Percentiles rank a stretch among this genome's conserved stretches.
Conservation (phyloP, 2,329 filamentous ascomycete genomes). For the Diaporthe sp. region DNA sequence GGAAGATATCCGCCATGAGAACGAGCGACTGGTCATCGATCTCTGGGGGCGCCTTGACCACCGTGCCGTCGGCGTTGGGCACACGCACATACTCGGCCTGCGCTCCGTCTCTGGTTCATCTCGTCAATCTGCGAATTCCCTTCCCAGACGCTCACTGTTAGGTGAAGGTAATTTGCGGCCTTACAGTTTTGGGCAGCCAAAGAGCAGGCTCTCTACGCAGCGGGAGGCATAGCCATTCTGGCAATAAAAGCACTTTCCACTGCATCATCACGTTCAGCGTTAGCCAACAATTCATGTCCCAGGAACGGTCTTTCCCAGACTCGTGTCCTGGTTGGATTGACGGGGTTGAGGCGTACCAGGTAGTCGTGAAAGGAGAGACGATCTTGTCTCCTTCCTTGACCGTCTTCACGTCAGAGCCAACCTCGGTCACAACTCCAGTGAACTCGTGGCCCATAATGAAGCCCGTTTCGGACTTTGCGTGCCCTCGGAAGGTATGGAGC, state of each 20-base stretch:
- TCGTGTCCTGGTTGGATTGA: background rate
- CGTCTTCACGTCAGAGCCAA: conserved; percentile 75
- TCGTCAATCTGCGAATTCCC: background rate
- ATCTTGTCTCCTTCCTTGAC: conserved; percentile 82
- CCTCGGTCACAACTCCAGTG: conserved; percentile 78
- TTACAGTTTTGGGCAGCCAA: conserved; percentile 72
- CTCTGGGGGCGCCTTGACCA: conserved; percentile 78
- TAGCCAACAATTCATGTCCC: background rate
- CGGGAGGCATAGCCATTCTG: conserved; percentile 80
- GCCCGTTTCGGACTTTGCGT: conserved; percentile 75
- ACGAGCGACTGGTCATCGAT: conserved; percentile 82
- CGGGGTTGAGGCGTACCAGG: conserved; percentile 67
- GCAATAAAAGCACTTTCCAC: conserved; percentile 87
- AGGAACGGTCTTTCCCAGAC: too few species aligned
- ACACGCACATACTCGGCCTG: conserved; percentile 88
- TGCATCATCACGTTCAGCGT: conserved; percentile 43
- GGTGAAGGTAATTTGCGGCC: background rate
- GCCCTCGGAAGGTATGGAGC: conserved; percentile 87
- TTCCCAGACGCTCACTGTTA: background rate
- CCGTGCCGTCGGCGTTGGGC: conserved; percentile 83
- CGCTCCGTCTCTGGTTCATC: conserved; percentile 69
- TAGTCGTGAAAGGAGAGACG: conserved; percentile 86
- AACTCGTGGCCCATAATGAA: conserved; percentile 88
- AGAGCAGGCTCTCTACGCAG: conserved; percentile 77
- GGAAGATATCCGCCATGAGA: conserved; percentile 94